These are phyloP conservation scores for Neurospora hispaniola DNA, from an alignment of 495 filamentous ascomycete species.

Conservation along the genomic window DNA sequence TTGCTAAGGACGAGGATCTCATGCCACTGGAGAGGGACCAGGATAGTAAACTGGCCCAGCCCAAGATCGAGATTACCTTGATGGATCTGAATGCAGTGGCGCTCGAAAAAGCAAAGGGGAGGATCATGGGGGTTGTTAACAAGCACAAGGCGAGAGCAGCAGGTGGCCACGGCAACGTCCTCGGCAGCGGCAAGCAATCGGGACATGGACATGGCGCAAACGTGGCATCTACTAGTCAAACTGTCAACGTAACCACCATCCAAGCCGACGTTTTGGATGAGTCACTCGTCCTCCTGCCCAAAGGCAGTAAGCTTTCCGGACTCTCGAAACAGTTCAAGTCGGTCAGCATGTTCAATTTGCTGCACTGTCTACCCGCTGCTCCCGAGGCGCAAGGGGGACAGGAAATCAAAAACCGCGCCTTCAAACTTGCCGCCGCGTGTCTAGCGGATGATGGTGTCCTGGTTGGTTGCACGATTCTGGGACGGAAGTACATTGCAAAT, in stretches of 20 bases:
- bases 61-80: constrained; percentile 13
- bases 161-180: background rate
- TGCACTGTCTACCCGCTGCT: constrained; percentile 28
- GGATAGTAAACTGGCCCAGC: background rate
- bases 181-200: background rate
- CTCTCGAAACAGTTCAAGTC: constrained; percentile 18
- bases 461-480: constrained; percentile 26
- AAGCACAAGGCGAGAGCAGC: background rate
- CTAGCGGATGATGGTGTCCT: constrained; percentile 24
- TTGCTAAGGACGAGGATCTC: background rate
- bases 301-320: background rate
- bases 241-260: constrained; percentile 4
- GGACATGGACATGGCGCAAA: background rate
- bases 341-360: constrained; percentile 29
- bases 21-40: background rate
- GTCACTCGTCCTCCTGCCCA: background rate
- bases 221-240: background rate
- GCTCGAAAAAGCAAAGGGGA: constrained; percentile 8
- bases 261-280: constrained; percentile 12
- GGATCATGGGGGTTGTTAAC: constrained; percentile 2
- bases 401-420: constrained; percentile 8
- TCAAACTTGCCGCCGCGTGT: constrained; percentile 15
- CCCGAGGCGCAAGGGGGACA: constrained; percentile 6
- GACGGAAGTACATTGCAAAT: background rate
- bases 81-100: constrained; percentile 22